phyloP scores from a whole-genome alignment of 768 basidiomycete species.

The Wakefieldia striispora region DNA sequence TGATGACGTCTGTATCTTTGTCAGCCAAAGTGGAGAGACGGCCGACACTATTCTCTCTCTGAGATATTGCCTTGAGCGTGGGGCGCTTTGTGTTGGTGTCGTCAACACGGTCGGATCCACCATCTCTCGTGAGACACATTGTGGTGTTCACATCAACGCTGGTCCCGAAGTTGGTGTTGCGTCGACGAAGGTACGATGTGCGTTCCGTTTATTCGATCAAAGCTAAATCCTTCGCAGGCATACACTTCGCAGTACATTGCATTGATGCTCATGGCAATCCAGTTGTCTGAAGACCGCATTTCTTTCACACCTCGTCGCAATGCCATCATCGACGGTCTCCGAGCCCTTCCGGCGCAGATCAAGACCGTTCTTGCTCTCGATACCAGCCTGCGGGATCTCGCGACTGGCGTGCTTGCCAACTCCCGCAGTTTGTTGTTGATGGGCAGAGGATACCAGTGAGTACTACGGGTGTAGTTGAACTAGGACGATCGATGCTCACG shows the following conservation, averaged over 20 bases:
- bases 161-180: slow-evolving; percentile 99
- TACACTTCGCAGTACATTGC: slow-evolving; percentile 99
- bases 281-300: slow-evolving; percentile 95
- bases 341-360: slow-evolving; percentile 87
- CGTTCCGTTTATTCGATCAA: neutral
- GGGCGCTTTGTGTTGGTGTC: slow-evolving; percentile 94
- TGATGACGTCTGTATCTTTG: slow-evolving; percentile 94
- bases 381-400: slow-evolving; percentile 72
- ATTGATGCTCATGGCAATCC: slow-evolving; percentile 96
- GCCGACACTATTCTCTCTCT: slow-evolving; percentile 96
- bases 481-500: neutral
- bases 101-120: slow-evolving; percentile 99
- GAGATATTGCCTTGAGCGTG: slow-evolving; percentile 95
- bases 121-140: slow-evolving; percentile 96
- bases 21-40: slow-evolving; percentile 98
- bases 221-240: slow-evolving; percentile 48
- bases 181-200: slow-evolving; percentile 76
- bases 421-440: slow-evolving; percentile 91
- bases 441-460: slow-evolving; percentile 96
- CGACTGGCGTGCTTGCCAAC: slow-evolving; percentile 68
- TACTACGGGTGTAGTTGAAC: slow-evolving; percentile 6
- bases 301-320: slow-evolving; percentile 87
- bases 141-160: slow-evolving; percentile 99
- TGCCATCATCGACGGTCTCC: slow-evolving; percentile 91
- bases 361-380: slow-evolving; percentile 84